Evolutionary conservation across 805 yeast species (phyloP).

Genomic region (Wickerhamomyces canadensis): DNA sequence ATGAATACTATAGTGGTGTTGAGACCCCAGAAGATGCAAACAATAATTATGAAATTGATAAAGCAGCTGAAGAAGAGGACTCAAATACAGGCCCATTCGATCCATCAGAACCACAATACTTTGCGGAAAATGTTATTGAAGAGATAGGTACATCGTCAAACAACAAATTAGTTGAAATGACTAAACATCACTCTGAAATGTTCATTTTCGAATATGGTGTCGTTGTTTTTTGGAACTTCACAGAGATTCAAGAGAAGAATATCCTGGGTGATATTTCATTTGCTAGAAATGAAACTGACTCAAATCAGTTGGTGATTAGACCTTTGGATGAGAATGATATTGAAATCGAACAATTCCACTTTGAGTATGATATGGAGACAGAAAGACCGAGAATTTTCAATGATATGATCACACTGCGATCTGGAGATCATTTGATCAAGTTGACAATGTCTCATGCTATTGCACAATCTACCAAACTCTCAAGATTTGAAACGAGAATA

Average conservation of each 20-base stretch:
- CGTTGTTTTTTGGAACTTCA: slow-evolving; percentile 96
- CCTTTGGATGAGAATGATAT: slow-evolving; percentile 85
- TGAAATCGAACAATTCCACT: slow-evolving; percentile 73
- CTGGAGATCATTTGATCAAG: slow-evolving; percentile 90
- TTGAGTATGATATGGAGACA: slow-evolving; percentile 46
- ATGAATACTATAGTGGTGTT: slow-evolving; percentile 82
- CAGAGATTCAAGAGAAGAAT: slow-evolving; percentile 88
- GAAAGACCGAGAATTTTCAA: slow-evolving; percentile 77
- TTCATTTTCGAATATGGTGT: slow-evolving; percentile 90
- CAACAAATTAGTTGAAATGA: slow-evolving; percentile 17
- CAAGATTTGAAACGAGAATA: slow-evolving; percentile 89
- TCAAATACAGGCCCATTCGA: slow-evolving; percentile 54
- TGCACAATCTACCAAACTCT: slow-evolving; percentile 90
- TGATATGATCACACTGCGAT: slow-evolving; percentile 86
- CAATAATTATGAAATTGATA: slow-evolving; percentile 34
- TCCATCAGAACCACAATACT: slow-evolving; percentile 90
- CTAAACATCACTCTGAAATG: slow-evolving; percentile 69
- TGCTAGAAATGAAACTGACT: slow-evolving; percentile 37
- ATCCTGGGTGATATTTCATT: slow-evolving; percentile 82
- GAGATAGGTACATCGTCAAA: slow-evolving; percentile 5
- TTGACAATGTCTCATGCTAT: slow-evolving; percentile 93
- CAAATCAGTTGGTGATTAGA: slow-evolving; percentile 51
- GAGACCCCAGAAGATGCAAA: slow-evolving; percentile 52
- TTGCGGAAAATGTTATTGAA: slow-evolving; percentile 41
- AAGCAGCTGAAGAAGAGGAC: slow-evolving; percentile 24